Evolutionary conservation across 805 yeast species (phyloP).

Genomic region (Kodamaea neixiangensis): DNA sequence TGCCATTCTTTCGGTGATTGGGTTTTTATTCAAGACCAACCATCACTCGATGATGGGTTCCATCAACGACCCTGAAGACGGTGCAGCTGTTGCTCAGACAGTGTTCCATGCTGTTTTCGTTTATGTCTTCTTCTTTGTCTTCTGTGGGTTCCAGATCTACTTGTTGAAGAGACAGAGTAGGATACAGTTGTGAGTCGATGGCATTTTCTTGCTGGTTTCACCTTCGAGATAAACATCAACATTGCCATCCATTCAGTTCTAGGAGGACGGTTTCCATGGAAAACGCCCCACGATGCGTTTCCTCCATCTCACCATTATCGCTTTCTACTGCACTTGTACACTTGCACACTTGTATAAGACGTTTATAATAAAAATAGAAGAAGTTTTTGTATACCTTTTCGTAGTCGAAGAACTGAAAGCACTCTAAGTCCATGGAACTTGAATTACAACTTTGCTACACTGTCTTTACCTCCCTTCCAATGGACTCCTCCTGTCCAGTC

Average conservation of each 20-base stretch:
- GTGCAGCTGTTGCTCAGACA: slow-evolving; percentile 89
- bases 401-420: not conserved
- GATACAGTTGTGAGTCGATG: slow-evolving; percentile 43
- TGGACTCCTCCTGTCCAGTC: slow-evolving; percentile 67
- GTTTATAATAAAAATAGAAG: not conserved
- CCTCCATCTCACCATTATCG: not conserved
- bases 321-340: too few species aligned
- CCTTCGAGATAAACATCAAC: not conserved
- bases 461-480: slow-evolving; percentile 53
- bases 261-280: not conserved
- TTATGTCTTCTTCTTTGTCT: slow-evolving; percentile 74
- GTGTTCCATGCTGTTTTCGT: slow-evolving; percentile 87
- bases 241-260: not conserved
- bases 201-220: too few species aligned
- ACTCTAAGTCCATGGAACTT: too few species aligned
- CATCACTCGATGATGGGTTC: slow-evolving; percentile 95
- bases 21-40: slow-evolving; percentile 72
- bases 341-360: not conserved
- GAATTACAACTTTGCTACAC: slow-evolving; percentile 52
- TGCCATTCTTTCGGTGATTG: slow-evolving; percentile 82
- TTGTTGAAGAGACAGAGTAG: slow-evolving; percentile 64
- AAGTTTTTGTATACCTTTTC: not conserved
- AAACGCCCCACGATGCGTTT: too few species aligned
- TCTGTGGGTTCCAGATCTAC: slow-evolving; percentile 86
- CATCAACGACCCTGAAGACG: slow-evolving; percentile 86